Percentiles rank a stretch among this genome's conserved stretches.
Evolutionary conservation across 2,329 filamentous ascomycete genomes (phyloP).

Genomic region (Trichocomaceae sp.): DNA sequence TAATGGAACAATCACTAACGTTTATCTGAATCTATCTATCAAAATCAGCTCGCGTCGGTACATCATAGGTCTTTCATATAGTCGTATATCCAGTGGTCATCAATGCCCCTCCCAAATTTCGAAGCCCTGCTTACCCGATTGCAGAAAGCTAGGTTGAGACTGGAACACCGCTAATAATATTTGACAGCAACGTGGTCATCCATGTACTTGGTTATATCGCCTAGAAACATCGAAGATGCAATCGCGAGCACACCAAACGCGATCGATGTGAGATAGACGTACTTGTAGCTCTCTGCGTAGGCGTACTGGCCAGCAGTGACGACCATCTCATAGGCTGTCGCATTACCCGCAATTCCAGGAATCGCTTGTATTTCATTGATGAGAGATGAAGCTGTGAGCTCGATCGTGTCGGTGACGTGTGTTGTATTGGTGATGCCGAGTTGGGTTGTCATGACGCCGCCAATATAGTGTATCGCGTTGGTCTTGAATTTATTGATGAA

Average conservation of each 20-base stretch:
- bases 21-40: neutral
- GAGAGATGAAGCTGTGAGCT: conserved; percentile 49
- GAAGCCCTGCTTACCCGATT: neutral
- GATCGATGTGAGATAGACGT: conserved; percentile 57
- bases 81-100: conserved; percentile 3
- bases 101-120: neutral
- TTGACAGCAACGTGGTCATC: conserved; percentile 53
- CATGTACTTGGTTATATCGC: conserved; percentile 54
- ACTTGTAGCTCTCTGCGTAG: conserved; percentile 54
- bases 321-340: conserved; percentile 47
- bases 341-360: conserved; percentile 48
- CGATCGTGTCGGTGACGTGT: conserved; percentile 46
- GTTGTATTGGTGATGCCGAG: conserved; percentile 45
- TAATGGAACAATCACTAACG: neutral
- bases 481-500: conserved; percentile 42
- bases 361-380: conserved; percentile 44
- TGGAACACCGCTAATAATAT: conserved; percentile 24
- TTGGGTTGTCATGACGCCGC: conserved; percentile 43
- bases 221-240: conserved; percentile 53
- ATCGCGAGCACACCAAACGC: conserved; percentile 54
- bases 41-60: neutral
- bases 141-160: neutral
- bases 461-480: conserved; percentile 45
- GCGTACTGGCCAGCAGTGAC: conserved; percentile 51
- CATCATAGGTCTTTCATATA: neutral